Evolutionary conservation across 1,284 basidiomycete species (phyloP), one percentile per base, ranked within the genome.

Genomic region (Kalmanozyma brasiliensis): DNA sequence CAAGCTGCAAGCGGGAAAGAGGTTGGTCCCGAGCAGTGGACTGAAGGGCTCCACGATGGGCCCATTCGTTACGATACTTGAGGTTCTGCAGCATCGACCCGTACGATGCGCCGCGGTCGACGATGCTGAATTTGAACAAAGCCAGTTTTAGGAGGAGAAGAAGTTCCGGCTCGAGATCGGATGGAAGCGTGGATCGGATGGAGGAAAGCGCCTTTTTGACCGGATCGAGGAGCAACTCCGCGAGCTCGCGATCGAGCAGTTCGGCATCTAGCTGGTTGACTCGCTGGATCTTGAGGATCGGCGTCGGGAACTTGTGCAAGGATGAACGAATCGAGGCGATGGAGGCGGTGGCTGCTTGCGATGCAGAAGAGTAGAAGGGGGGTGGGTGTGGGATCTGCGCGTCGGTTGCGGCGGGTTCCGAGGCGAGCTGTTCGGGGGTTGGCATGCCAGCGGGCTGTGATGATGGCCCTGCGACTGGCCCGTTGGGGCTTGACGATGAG

Each of bases 231-330:
- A 98, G 86, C 63, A 97, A 85, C 23, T 89, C 87, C 17, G 91
- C 88, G 16, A 99, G 87, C 71, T 98, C 94, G 60, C 90, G 88
- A 84, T 99, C 96, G 41, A 98, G 87, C 26, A 95, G 86, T 75
- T 94, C 90, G 1, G 95, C 89, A 83, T 99, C 96, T 43, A 98
- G 87, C 83, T 97, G 93, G 23, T 90, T 90, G 36, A 98, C 93
- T 48, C 94, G 64, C 43, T 80, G 78, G 34, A 81, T 76, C 30
- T 75, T 75, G 37, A 80, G 70, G n/a, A 67, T 58, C 5, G 79
- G 76, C 14, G 77, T 74, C 11, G 77, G 68, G 45, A 80, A 79
- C n/a, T 57, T 43, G 17, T 78, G 74, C 0, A 81, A 57, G 7
- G 66, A 69, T 6, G 60, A 59, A 20, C 78, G 73, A 24, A 81